A percentile compares a stretch with the other conserved stretches of the same genome.
Evolutionary conservation across 176 grass and related monocot genomes (phyloP).

Genomic region (Juncus inflexus): DNA sequence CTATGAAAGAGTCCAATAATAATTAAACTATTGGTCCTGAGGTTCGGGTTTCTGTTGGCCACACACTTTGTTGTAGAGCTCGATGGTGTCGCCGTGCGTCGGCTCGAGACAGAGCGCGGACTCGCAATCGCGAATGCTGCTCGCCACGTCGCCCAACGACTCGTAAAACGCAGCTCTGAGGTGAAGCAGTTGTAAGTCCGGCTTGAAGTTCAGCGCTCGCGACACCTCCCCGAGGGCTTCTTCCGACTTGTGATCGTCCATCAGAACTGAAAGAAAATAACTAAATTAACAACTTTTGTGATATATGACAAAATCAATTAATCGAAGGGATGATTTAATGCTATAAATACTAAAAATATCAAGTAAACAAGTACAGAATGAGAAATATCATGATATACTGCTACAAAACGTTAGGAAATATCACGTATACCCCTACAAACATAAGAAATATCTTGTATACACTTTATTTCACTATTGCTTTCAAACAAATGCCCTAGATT

Average conservation of each 20-base stretch:
- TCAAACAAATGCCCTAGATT: no score
- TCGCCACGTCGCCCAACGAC: slow-evolving; percentile 50
- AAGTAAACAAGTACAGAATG: not conserved
- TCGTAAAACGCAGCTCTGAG: slow-evolving; percentile 80
- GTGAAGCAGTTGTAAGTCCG: slow-evolving; percentile 84
- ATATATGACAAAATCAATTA: no score
- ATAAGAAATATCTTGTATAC: no score
- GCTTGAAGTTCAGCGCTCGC: slow-evolving; percentile 53
- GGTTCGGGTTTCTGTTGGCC: slow-evolving; percentile 26
- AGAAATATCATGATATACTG: not conserved
- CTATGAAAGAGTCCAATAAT: no score
- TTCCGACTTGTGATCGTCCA: slow-evolving; percentile 80
- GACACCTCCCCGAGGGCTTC: slow-evolving; percentile 78
- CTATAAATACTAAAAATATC: not conserved
- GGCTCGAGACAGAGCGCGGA: slow-evolving; percentile 79
- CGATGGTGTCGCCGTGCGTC: slow-evolving; percentile 64
- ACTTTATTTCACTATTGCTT: no score
- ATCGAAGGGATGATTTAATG: no score
- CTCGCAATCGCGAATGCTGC: slow-evolving; percentile 69
- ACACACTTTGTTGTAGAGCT: slow-evolving; percentile 69
- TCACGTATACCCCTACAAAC: no score
- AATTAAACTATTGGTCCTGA: slow-evolving; percentile 28
- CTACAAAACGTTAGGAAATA: not conserved
- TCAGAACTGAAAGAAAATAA: slow-evolving; percentile 41
- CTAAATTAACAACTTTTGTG: not conserved